Evolutionary conservation across 306 rosid species (phyloP), one percentile per base, ranked within the genome.

Genomic region (Calophaca sinica): DNA sequence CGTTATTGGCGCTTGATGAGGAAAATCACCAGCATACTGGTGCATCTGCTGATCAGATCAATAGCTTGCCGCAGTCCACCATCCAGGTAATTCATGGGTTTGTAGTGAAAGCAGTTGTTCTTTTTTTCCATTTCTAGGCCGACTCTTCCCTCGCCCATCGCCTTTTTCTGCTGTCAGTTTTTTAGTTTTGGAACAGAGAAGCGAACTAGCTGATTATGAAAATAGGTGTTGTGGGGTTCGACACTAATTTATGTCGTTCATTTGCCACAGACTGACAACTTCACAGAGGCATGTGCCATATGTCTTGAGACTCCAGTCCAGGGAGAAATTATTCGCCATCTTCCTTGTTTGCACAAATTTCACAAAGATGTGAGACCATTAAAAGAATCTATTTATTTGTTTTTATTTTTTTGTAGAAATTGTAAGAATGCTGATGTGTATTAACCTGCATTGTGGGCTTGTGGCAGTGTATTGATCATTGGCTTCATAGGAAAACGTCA

Each of bases 321-420:
- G 42, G 96, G 96, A 52, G 96, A 90, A 33, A 81, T 71, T 67
- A 84, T 93, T 72, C 96, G 98, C 48, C 96, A 90, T 76, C 98
- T 93, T 73, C 98, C 96, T 45, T 93, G 98, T 81, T 82, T 93
- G 65, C 98, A 93, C 93, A 93, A 88, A 80, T 93, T 87, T 86
- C 98, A 93, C 85, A 93, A 86, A 90, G 96, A 90, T 62, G 98
- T 93, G 83, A 48, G 88, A 38, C 38, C 68, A 54, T 67, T 48
- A 55, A 48, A 39, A 35, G 35, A 26, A 77, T 52, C 66, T 46
- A 11, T 74, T 62, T 11, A 50, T 72, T 55, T 0, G 41, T 36
- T 36, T 63, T 62, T 20, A 20, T 20, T 20, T 62, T 14, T 10
- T 7, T 35, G 1, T 2, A 46, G 45, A 26, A 39, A 12, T 29